Conservation (phyloP, 257 asterid genomes). For the Ajuga chamaepitys region DNA sequence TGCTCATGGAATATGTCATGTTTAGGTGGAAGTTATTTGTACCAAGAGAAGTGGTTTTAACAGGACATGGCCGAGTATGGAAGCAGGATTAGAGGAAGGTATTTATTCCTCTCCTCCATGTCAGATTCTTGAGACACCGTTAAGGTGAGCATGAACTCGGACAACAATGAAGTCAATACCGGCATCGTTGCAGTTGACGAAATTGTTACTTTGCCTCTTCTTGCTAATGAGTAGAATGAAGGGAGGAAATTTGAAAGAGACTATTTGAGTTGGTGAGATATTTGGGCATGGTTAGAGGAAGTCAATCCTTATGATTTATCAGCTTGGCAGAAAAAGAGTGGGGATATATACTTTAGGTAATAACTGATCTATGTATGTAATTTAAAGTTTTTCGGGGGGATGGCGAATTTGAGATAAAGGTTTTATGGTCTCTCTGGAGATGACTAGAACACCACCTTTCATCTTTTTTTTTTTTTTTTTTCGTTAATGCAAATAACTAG, state of each 20-base stretch:
- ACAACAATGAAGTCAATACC: conserved; percentile 24
- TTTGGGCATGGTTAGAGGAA: background rate
- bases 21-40: background rate
- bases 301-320: background rate
- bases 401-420: too few relatives aligned
- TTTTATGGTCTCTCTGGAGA: too few relatives aligned
- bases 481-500: too few relatives aligned
- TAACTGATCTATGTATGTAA: conserved; percentile 31
- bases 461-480: too few relatives aligned
- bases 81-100: background rate
- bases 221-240: conserved; percentile 26
- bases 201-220: conserved; percentile 1
- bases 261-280: conserved; percentile 2
- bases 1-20: too few relatives aligned
- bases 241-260: conserved; percentile 18
- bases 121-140: background rate
- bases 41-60: conserved; percentile 15
- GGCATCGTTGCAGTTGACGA: conserved; percentile 18
- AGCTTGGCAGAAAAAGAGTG: conserved; percentile 25
- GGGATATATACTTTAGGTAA: conserved; percentile 24
- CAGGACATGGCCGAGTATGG: too few relatives aligned
- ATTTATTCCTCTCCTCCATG: conserved; percentile 7
- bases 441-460: too few relatives aligned
- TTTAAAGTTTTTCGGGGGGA: conserved; percentile 12
- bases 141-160: conserved; percentile 4